Evolutionary conservation across 2,329 filamentous ascomycete genomes (phyloP), one percentile per base, ranked within the genome.

Genomic region (Drechslerella coelobrocha): DNA sequence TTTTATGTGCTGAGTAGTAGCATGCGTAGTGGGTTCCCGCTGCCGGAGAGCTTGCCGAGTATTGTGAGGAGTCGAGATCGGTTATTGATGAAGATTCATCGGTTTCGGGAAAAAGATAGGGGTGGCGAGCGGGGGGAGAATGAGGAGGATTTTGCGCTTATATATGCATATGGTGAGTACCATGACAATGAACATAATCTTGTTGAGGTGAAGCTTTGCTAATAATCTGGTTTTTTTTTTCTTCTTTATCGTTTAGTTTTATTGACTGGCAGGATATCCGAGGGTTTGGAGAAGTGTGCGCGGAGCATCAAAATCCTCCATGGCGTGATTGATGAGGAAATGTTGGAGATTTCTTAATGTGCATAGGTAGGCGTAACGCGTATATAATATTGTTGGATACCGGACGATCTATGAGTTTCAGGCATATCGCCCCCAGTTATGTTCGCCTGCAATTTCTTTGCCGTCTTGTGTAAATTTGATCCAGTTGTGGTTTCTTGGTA

Each of bases 21-120:
- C 12, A 87, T 97, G 81, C 96, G 96, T 83, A 84, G 97, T 7
- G 92, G 96, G 79, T 97, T 96, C 76, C 92, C 94, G 0, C 83
- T 99, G 66, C 93, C 89, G 34, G 92, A 97, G 77, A 90, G 90
- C 10, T 83, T 97, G 43, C 94, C 94, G 0, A 92, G 88, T 72
- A 89, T 95, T 29, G 86, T 89, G 53, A 86, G 89, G 77, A 87
- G 88, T 41, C 85, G 94, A 73, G 92, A 99, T 77, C 83, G 90
- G 66, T 81, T 97, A 48, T 82, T 99, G 21, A 89, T 91, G 19
- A 93, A 91, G 79, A 89, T 97, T 39, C 94, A 95, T 75, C 86
- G 89, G 76, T 97, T 94, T 79, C 84, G 93, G 77, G 86, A 88
- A 61, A 85, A 87, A 60, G 82, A 79, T 50, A 76, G 83, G 1